These are phyloP conservation scores for Mucor sp. DNA, from an alignment of 371 early-diverging fungal genomes.

Conservation along the genomic window DNA sequence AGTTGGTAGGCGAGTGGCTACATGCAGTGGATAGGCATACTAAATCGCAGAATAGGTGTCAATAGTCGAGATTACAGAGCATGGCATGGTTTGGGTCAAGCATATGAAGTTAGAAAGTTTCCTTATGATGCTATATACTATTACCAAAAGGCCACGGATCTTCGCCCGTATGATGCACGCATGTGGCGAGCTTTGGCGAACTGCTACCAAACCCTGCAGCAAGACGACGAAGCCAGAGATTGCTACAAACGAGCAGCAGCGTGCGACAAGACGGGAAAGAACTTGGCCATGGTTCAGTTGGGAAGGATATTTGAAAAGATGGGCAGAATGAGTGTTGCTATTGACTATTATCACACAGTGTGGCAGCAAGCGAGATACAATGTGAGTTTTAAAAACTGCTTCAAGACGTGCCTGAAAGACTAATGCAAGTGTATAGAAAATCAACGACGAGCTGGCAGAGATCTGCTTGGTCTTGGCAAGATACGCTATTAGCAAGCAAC, in stretches of 20 bases:
- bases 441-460: constrained; percentile 58
- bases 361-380: constrained; percentile 47
- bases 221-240: constrained; percentile 59
- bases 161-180: constrained; percentile 78
- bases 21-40: not conserved
- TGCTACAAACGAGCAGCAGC: constrained; percentile 70
- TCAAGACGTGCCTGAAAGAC: not conserved
- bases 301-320: constrained; percentile 61
- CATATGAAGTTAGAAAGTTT: constrained; percentile 85
- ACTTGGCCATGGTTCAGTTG: constrained; percentile 51
- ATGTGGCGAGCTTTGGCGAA: constrained; percentile 80
- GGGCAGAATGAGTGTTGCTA: constrained; percentile 54
- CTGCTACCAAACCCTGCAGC: constrained; percentile 62
- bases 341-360: constrained; percentile 58
- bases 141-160: constrained; percentile 76
- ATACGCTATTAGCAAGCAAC: constrained; percentile 54
- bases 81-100: constrained; percentile 93
- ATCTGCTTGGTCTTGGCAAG: constrained; percentile 62
- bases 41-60: constrained; percentile 45
- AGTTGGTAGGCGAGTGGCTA: constrained; percentile 46
- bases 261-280: constrained; percentile 53
- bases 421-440: constrained; percentile 21
- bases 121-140: constrained; percentile 85
- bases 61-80: constrained; percentile 88
- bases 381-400: constrained; percentile 25